Base-by-base conservation (phyloP, 108 stramenopile species). In the Poteriospumella lacustris region DNA sequence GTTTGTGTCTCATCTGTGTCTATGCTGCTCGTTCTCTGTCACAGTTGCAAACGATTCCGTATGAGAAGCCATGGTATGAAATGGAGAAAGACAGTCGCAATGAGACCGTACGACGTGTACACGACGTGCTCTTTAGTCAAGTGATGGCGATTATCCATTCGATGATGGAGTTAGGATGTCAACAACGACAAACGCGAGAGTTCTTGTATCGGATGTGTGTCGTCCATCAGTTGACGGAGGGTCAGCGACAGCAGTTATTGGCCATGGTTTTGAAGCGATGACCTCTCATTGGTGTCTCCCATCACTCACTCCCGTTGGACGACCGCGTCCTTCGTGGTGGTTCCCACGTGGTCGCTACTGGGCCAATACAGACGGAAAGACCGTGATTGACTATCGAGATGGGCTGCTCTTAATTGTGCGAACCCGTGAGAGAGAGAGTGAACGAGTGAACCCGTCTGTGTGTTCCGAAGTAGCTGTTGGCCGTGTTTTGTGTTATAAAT, bases 161-260 rank as follows among this genome's bases (percentile, higher is more conserved):
- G 26, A 73, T 73, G 70, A 39, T 73, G 36, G 70, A 73, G 33
- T 73, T 73, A 24, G 70, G 70, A 26, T 73, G 70, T 24, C 38
- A 26, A 33, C 38, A 73, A 38, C n/a, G 33, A 52, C 43, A 56
- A 44, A 5, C 12, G 5, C 36, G 70, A 3, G 70, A 73, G 42
- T 73, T 73, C 42, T 26, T 73, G 38, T 73, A 73, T 73, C 43
- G 70, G 12, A 73, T 73, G 70, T 73, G 70, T 73, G 70, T 73
- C n/a, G 36, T 73, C 12, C 70, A 73, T 73, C 12, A 73, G 42
- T 24, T 73, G 29, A 34, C 15, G 26, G 70, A 73, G 41, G 24
- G 41, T 12, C 70, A 73, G 42, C 12, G 70, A 34, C 70, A 73
- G 36, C 70, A 42, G 36, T 31, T 73, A 12, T 38, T 73, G 3